A percentile compares a stretch with the other conserved stretches of the same genome.
Conservation (phyloP, 768 basidiomycete genomes). For the Grammothele lineata region DNA sequence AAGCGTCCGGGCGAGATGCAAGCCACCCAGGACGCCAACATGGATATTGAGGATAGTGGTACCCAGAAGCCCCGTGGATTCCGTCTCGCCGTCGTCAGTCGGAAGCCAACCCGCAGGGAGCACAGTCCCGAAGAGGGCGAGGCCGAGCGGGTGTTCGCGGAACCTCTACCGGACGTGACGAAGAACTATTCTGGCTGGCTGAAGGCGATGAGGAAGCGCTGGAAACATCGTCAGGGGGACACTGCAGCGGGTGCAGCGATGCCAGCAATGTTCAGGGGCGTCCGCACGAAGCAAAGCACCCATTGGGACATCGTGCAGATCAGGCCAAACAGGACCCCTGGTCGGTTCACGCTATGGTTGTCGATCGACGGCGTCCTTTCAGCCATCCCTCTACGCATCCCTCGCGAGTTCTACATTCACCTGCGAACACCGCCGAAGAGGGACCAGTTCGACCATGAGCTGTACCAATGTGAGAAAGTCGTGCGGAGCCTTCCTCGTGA, state of each 20-base stretch:
- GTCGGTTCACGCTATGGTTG: slow-evolving; percentile 87
- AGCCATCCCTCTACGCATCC: slow-evolving; percentile 79
- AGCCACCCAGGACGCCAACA: slow-evolving; percentile 51
- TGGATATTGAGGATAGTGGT: slow-evolving; percentile 29
- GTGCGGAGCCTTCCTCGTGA: slow-evolving; percentile 77
- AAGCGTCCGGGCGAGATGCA: slow-evolving; percentile 33
- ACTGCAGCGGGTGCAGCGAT: slow-evolving; percentile 42
- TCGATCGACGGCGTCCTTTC: slow-evolving; percentile 75
- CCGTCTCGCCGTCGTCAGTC: slow-evolving; percentile 52
- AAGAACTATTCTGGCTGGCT: slow-evolving; percentile 75
- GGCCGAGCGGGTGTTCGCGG: slow-evolving; percentile 15
- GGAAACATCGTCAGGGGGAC: slow-evolving; percentile 59
- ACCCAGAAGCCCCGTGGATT: slow-evolving; percentile 24
- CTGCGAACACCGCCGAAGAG: slow-evolving; percentile 65
- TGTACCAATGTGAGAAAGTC: slow-evolving; percentile 71
- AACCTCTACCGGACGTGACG: slow-evolving; percentile 58
- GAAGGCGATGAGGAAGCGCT: slow-evolving; percentile 67
- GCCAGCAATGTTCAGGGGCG: slow-evolving; percentile 72
- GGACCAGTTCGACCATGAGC: slow-evolving; percentile 62
- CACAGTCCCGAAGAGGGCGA: slow-evolving; percentile 41
- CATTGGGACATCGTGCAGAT: slow-evolving; percentile 95
- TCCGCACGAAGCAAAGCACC: slow-evolving; percentile 46
- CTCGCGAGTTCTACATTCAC: slow-evolving; percentile 92
- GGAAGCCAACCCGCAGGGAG: slow-evolving; percentile 38
- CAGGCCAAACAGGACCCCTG: slow-evolving; percentile 66